A percentile compares a stretch with the other conserved stretches of the same genome.
phyloP scores from a whole-genome alignment of 306 rosid species.

The Begonia fuchsioides region DNA sequence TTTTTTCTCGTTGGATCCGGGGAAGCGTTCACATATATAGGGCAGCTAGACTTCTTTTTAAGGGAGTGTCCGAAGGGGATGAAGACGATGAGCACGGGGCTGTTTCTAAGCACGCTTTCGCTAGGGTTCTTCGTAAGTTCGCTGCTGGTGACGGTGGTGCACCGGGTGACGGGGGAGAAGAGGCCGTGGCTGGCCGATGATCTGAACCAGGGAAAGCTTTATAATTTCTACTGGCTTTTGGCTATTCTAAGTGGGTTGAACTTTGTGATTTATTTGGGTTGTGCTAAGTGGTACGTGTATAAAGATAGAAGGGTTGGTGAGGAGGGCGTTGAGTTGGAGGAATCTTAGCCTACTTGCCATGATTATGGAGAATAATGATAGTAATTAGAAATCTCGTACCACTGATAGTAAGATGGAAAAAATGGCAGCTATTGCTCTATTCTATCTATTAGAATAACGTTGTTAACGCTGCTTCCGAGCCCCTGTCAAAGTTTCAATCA shows the following conservation, averaged over 20 bases:
- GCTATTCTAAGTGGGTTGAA: conserved; percentile 53
- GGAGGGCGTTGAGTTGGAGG: conserved; percentile 50
- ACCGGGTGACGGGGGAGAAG: conserved; percentile 33
- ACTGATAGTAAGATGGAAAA: too few species aligned
- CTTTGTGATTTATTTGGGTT: conserved; percentile 35
- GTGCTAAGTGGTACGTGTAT: conserved; percentile 79
- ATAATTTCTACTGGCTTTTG: conserved; percentile 75
- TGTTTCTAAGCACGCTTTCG: conserved; percentile 72
- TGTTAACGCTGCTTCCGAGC: too few species aligned
- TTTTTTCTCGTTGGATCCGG: conserved; percentile 72
- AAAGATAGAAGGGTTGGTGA: conserved; percentile 65
- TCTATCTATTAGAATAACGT: neutral
- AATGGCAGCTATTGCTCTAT: conserved; percentile 1
- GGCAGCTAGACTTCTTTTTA: conserved; percentile 71
- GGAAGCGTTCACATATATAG: conserved; percentile 78
- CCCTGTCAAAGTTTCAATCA: too few species aligned
- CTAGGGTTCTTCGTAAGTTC: conserved; percentile 77
- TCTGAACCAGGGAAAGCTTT: conserved; percentile 66
- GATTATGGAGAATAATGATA: too few species aligned
- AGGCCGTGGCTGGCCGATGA: conserved; percentile 75
- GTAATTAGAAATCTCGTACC: neutral
- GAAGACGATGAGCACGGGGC: conserved; percentile 94
- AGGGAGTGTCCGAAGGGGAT: conserved; percentile 93
- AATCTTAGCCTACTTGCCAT: conserved; percentile 21
- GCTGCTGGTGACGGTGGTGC: conserved; percentile 51